Evolutionary conservation across 495 filamentous ascomycete genomes (phyloP).

Genomic region (Annulohypoxylon moriforme): DNA sequence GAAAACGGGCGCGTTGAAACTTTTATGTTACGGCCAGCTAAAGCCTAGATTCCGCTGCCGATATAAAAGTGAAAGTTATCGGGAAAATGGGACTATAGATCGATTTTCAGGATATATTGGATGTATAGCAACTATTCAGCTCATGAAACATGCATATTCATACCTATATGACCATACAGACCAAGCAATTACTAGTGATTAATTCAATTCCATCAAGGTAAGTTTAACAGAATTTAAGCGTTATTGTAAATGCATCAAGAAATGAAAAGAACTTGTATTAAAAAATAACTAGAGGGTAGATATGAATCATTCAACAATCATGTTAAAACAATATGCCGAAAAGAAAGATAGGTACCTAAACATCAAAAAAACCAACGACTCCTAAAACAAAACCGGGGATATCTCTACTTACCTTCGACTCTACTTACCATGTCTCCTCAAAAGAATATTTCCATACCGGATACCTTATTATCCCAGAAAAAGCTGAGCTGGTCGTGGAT

Average conservation of each 20-base stretch:
- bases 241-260: too few species aligned
- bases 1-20: constrained; percentile 47
- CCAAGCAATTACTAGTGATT: too few species aligned
- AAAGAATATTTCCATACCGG: not conserved
- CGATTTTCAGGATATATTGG: not conserved
- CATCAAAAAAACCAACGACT: not conserved
- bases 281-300: too few species aligned
- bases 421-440: not conserved
- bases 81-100: not conserved
- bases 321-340: not conserved
- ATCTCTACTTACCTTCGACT: not conserved
- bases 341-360: too few species aligned
- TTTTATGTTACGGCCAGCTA: constrained; percentile 46
- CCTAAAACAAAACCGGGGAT: not conserved
- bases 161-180: too few species aligned
- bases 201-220: too few species aligned
- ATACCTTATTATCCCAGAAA: not conserved
- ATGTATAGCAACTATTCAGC: not conserved
- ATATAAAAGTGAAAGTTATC: not conserved
- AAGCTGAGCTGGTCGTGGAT: constrained; percentile 12
- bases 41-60: not conserved
- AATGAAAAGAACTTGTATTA: too few species aligned
- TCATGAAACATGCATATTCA: not conserved
- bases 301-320: not conserved
- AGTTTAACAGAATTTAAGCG: too few species aligned